Conservation (phyloP, 768 basidiomycete genomes). For the Mycena vitilis region DNA sequence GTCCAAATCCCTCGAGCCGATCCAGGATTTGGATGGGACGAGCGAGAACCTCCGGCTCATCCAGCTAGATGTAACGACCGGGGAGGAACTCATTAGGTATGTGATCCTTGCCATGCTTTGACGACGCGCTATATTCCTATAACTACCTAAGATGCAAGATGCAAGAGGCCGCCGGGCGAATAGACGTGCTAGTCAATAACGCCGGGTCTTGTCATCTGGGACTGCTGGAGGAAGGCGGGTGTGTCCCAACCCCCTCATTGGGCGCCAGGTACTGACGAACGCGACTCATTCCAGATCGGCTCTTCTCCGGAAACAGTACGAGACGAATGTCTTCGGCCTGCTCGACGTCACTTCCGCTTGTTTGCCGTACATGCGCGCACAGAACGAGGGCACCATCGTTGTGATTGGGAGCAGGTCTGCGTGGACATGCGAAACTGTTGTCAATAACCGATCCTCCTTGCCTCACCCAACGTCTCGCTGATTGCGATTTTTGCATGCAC, state of each 20-base stretch:
- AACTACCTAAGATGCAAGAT: too few species aligned
- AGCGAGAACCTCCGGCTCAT: constrained; percentile 56
- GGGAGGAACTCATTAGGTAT: constrained; percentile 49
- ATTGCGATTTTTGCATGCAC: neutral
- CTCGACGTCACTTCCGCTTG: constrained; percentile 65
- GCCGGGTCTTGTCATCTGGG: constrained; percentile 60
- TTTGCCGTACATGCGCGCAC: constrained; percentile 63
- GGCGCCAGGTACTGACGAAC: constrained; percentile 3
- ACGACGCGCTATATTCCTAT: too few species aligned
- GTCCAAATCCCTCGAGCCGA: constrained; percentile 56
- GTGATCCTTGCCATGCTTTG: too few species aligned
- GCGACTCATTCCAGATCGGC: constrained; percentile 39
- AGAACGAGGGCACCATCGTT: constrained; percentile 57
- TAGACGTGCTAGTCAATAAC: constrained; percentile 76
- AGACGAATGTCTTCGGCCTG: constrained; percentile 63
- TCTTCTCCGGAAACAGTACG: constrained; percentile 54
- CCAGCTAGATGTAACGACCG: constrained; percentile 64
- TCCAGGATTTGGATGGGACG: constrained; percentile 48
- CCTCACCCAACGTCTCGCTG: neutral
- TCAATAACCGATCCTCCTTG: constrained; percentile 40
- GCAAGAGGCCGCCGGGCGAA: constrained; percentile 55
- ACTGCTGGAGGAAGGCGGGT: constrained; percentile 72
- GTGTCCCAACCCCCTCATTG: constrained; percentile 25
- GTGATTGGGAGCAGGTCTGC: constrained; percentile 66
- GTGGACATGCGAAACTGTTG: constrained; percentile 60